Base-by-base conservation (phyloP, 1,284 basidiomycete species). In the Flammula alnicola region DNA sequence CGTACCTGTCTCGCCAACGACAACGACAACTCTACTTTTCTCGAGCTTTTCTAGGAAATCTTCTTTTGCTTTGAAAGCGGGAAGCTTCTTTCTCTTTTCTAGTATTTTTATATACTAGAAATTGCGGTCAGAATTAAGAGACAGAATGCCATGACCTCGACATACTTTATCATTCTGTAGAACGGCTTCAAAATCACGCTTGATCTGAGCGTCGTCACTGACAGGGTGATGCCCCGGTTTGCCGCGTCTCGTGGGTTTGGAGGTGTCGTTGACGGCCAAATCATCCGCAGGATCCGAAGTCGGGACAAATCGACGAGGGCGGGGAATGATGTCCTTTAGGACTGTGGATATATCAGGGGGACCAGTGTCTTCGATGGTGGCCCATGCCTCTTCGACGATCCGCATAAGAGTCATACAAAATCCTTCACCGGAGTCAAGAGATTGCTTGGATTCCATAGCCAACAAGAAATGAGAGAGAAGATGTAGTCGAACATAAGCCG, bases 401-500 rank as follows among this genome's bases (percentile, higher is more conserved):
- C 90, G 83, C 65, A 93, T 84, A 52, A 88, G 78, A 26, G 86
- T 82, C 66, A 92, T 83, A 40, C 90, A 76, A 43, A 94, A 83
- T 2, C 88, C 88, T 55, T 89, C 84, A 0, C 83, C 88, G 0
- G 75, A 66, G 54, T 88, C 82, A 14, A 86, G 63, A 20, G 91
- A 79, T 43, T 81, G 78, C 2, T 75, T 76, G 11, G 71, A 69
- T 51, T 79, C 70, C 66, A 86, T 76, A 7, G 77, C 78, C 4
- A 63, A 51, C 6, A 92, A 72, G 11, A 92, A 72, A 31, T 75
- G 74, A 2, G 83, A 79, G n/a, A 93, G 78, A 12, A 97, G 77
- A 59, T 96, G 85, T 0, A 98, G 80, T 26, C 92, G 85, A 54
- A 97, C 76, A 66, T 97, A 98, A 0, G 93, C 80, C 0, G 95